These are phyloP conservation scores for Podospora tetraspora DNA, from an alignment of 495 filamentous ascomycete genomes.

Conservation along the genomic window DNA sequence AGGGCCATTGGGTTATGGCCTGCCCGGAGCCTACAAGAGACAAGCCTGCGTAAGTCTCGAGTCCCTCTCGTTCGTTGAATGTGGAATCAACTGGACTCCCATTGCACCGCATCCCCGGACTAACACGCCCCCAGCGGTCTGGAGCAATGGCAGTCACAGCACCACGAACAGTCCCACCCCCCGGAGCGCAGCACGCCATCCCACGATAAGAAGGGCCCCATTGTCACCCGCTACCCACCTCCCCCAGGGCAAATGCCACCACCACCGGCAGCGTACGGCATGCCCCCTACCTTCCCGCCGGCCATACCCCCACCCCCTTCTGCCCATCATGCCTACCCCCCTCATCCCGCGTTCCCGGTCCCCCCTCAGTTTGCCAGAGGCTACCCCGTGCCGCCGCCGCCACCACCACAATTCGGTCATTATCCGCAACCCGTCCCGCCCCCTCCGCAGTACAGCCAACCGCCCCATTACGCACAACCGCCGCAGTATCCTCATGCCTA, in stretches of 20 bases:
- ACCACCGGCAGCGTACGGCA: slow-evolving; percentile 22
- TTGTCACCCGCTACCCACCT: slow-evolving; percentile 39
- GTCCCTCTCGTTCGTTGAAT: slow-evolving; percentile 1
- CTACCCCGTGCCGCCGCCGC: slow-evolving; percentile 10
- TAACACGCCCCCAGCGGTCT: slow-evolving; percentile 32
- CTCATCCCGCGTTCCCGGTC: not conserved
- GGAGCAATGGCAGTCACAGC: slow-evolving; percentile 35
- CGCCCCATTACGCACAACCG: slow-evolving; percentile 22
- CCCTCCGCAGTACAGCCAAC: slow-evolving; percentile 21
- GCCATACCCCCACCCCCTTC: not conserved
- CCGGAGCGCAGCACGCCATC: slow-evolving; percentile 26
- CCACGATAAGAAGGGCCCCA: slow-evolving; percentile 35
- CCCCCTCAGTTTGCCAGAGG: not conserved
- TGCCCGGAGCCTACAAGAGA: slow-evolving; percentile 47
- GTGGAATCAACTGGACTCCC: not conserved
- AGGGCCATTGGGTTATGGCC: slow-evolving; percentile 45
- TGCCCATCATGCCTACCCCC: slow-evolving; percentile 13
- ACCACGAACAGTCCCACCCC: slow-evolving; percentile 30
- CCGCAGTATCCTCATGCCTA: slow-evolving; percentile 25
- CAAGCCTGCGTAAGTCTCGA: slow-evolving; percentile 54
- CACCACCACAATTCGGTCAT: slow-evolving; percentile 9
- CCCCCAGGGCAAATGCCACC: slow-evolving; percentile 29
- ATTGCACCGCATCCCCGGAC: slow-evolving; percentile 12
- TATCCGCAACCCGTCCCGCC: slow-evolving; percentile 11
- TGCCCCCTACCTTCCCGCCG: not conserved